A percentile compares a stretch with the other conserved stretches of the same genome.
phyloP scores from a whole-genome alignment of 2,329 filamentous ascomycete species.

The Cytospora schulzeri region DNA sequence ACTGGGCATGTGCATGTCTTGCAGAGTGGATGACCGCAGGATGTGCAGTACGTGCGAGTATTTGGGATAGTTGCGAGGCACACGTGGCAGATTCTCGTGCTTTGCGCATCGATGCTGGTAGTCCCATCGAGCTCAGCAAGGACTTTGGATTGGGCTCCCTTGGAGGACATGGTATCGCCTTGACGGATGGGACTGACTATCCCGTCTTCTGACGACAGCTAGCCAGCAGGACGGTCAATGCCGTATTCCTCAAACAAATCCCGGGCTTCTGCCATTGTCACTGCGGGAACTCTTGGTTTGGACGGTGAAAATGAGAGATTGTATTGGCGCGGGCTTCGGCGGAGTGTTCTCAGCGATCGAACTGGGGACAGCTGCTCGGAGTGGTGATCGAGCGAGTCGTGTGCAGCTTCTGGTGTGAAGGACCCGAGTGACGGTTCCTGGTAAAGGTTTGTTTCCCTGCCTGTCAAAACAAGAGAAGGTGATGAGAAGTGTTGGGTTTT shows the following conservation, averaged over 20 bases:
- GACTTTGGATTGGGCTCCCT: slow-evolving; percentile 28
- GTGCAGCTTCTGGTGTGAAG: slow-evolving; percentile 5
- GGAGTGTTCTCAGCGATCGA: neutral
- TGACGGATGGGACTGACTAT: slow-evolving; percentile 27
- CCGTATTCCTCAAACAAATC: slow-evolving; percentile 51
- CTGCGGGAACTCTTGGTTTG: neutral
- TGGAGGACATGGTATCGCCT: neutral
- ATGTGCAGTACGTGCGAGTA: slow-evolving; percentile 44
- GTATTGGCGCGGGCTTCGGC: neutral
- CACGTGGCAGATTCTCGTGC: slow-evolving; percentile 49
- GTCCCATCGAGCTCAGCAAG: slow-evolving; percentile 38
- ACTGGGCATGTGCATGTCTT: slow-evolving; percentile 46
- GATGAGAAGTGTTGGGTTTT: neutral
- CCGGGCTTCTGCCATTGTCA: slow-evolving; percentile 42
- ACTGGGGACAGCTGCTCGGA: neutral
- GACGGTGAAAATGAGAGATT: neutral
- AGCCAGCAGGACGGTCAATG: slow-evolving; percentile 48
- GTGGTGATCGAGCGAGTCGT: neutral
- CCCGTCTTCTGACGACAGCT: slow-evolving; percentile 48
- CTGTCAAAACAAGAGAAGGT: neutral
- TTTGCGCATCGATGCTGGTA: slow-evolving; percentile 10
- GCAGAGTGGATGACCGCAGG: slow-evolving; percentile 56
- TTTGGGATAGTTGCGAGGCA: slow-evolving; percentile 46
- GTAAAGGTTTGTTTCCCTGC: neutral
- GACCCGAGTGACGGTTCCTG: neutral